These are phyloP conservation scores for Sporisorium scitamineum DNA, from an alignment of 1,284 basidiomycete species.

Conservation along the genomic window DNA sequence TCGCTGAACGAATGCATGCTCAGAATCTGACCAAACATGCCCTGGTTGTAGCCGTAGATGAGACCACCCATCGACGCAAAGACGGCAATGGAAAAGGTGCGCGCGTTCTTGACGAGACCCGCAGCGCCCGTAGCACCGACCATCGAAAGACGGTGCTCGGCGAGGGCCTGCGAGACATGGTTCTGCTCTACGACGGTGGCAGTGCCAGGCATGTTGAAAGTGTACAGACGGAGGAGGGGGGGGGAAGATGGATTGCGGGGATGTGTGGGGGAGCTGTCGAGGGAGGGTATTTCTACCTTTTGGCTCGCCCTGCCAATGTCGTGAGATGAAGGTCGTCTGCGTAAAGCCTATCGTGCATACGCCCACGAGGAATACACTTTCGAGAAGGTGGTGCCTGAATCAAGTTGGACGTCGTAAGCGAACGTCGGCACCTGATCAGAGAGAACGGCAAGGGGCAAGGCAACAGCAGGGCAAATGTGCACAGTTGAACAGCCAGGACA, in stretches of 20 bases:
- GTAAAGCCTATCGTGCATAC: background rate
- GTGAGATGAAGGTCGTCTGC: slow-evolving; percentile 1
- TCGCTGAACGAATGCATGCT: slow-evolving; percentile 81
- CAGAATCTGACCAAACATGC: slow-evolving; percentile 74
- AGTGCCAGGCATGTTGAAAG: slow-evolving; percentile 15
- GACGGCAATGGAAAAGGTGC: slow-evolving; percentile 56
- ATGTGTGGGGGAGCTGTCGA: slow-evolving; percentile 1
- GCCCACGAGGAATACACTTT: background rate
- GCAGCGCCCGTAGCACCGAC: slow-evolving; percentile 47
- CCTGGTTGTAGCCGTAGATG: slow-evolving; percentile 82
- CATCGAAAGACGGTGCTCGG: slow-evolving; percentile 44
- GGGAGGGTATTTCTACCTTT: slow-evolving; percentile 14
- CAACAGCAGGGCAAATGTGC: background rate
- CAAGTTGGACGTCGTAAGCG: background rate
- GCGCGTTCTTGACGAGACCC: slow-evolving; percentile 55
- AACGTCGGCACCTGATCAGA: slow-evolving; percentile 4
- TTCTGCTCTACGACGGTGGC: slow-evolving; percentile 8
- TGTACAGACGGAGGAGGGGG: background rate
- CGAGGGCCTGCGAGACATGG: slow-evolving; percentile 37
- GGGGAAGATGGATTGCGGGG: background rate
- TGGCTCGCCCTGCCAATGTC: background rate
- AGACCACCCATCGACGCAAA: slow-evolving; percentile 80
- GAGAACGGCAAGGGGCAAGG: background rate
- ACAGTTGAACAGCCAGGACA: background rate
- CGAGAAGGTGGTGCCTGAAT: background rate